Conservation (phyloP, 352 stramenopile genomes). For the Paralagenidium karlingii region DNA sequence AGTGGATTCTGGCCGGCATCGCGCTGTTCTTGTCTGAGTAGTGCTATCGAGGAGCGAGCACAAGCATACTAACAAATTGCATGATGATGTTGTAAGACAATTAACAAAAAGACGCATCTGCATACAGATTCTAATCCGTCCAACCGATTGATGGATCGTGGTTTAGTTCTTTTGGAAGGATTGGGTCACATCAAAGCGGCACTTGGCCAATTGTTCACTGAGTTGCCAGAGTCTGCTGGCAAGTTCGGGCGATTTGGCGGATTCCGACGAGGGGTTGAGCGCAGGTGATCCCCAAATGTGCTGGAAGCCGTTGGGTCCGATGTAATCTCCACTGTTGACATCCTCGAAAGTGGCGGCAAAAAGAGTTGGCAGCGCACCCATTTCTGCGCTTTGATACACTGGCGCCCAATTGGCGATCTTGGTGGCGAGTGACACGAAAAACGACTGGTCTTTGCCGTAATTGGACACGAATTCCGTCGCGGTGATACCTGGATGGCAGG, state of each 20-base stretch:
- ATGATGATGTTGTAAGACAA: no score
- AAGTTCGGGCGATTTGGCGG: slow-evolving; percentile 16
- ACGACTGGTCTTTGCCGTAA: no score
- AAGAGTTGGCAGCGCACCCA: slow-evolving; percentile 24
- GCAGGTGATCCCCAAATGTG: slow-evolving; percentile 17
- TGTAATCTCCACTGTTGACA: slow-evolving; percentile 16
- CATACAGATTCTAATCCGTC: no score
- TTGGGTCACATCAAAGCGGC: no score
- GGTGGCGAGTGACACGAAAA: no score
- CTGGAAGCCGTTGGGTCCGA: slow-evolving; percentile 14
- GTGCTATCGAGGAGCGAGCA: no score
- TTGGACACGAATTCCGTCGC: slow-evolving; percentile 13
- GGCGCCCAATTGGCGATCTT: no score
- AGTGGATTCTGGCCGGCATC: slow-evolving; percentile 72
- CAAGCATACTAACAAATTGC: neutral
- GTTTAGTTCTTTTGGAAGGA: no score
- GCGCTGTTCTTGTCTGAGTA: slow-evolving; percentile 76
- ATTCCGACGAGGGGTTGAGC: slow-evolving; percentile 13
- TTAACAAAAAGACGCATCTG: no score
- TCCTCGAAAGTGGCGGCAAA: slow-evolving; percentile 19
- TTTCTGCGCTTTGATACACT: slow-evolving; percentile 2
- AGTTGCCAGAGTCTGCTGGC: slow-evolving; percentile 18
- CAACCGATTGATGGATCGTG: no score
- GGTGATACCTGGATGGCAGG: slow-evolving; percentile 18
- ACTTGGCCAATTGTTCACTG: slow-evolving; percentile 26